A percentile compares a stretch with the other conserved stretches of the same genome.
phyloP scores from a whole-genome alignment of 2,329 filamentous ascomycete genomes.

The Chaetoscypha palmicola region DNA sequence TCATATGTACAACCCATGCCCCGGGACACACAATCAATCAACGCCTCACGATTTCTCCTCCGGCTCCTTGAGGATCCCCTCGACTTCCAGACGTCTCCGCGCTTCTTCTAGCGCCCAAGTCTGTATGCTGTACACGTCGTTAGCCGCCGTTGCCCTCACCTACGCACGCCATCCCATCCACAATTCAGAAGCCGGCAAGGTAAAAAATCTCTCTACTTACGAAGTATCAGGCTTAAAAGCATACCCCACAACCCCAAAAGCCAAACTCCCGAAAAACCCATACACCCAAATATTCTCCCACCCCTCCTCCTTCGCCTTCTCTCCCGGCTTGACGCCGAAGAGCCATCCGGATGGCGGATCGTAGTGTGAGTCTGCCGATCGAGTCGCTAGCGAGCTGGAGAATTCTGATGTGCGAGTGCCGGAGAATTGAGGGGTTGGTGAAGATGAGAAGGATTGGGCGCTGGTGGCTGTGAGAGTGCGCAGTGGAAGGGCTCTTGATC shows the following conservation, averaged over 20 bases:
- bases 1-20: not conserved
- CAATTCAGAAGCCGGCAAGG: not conserved
- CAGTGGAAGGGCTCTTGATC: not conserved
- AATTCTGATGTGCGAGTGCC: not conserved
- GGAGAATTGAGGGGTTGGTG: no score
- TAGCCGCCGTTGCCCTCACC: conserved; percentile 5
- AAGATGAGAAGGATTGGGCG: no score
- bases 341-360: conserved; percentile 89
- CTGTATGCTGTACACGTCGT: conserved; percentile 66
- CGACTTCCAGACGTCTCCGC: conserved; percentile 85
- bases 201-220: conserved; percentile 53
- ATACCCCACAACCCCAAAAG: conserved; percentile 70
- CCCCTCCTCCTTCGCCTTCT: conserved; percentile 93
- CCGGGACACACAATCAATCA: not conserved
- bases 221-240: conserved; percentile 98
- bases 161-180: not conserved
- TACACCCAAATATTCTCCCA: conserved; percentile 87
- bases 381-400: not conserved
- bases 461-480: not conserved
- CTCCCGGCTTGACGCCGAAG: conserved; percentile 86
- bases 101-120: conserved; percentile 99
- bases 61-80: conserved; percentile 86
- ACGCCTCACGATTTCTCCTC: conserved; percentile 29
- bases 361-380: conserved; percentile 40
- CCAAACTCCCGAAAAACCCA: conserved; percentile 74